Conservation (phyloP, 148 eudicot species). For the Fagopyrum esculentum region DNA sequence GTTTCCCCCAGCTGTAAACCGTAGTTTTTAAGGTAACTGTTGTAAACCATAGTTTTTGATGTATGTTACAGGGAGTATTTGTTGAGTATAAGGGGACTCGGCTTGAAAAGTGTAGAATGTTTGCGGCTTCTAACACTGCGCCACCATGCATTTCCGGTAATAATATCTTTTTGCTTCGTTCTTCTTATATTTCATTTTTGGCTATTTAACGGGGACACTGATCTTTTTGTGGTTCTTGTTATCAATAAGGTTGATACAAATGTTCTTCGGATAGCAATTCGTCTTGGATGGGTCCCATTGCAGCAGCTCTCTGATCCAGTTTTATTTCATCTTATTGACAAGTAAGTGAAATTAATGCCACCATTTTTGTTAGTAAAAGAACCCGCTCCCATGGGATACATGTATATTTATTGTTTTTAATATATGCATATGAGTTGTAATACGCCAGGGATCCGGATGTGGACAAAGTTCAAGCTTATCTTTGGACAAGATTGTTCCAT, state of each 20-base stretch:
- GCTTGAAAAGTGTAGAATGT: constrained; percentile 40
- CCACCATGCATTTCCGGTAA: constrained; percentile 50
- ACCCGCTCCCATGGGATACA: neutral
- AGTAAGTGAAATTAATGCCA: neutral
- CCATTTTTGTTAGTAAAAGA: neutral
- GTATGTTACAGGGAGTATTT: constrained; percentile 25
- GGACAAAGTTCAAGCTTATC: constrained; percentile 17
- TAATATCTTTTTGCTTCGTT: neutral
- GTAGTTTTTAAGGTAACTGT: neutral
- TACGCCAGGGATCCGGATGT: constrained; percentile 14
- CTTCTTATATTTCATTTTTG: neutral
- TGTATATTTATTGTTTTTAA: neutral
- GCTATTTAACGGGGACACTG: neutral
- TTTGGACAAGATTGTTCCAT: constrained; percentile 17
- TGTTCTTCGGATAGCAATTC: constrained; percentile 10
- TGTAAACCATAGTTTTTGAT: neutral
- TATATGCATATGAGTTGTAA: neutral
- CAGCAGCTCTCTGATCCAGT: neutral
- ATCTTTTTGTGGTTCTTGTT: neutral
- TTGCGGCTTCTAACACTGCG: constrained; percentile 36
- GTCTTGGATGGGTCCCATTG: constrained; percentile 10
- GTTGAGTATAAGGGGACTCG: constrained; percentile 27
- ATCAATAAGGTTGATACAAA: constrained; percentile 2
- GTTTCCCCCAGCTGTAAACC: neutral
- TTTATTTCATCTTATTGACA: neutral